Evolutionary conservation across 192 early-diverging fungal species (phyloP).

Genomic region (Coemansia sp.): DNA sequence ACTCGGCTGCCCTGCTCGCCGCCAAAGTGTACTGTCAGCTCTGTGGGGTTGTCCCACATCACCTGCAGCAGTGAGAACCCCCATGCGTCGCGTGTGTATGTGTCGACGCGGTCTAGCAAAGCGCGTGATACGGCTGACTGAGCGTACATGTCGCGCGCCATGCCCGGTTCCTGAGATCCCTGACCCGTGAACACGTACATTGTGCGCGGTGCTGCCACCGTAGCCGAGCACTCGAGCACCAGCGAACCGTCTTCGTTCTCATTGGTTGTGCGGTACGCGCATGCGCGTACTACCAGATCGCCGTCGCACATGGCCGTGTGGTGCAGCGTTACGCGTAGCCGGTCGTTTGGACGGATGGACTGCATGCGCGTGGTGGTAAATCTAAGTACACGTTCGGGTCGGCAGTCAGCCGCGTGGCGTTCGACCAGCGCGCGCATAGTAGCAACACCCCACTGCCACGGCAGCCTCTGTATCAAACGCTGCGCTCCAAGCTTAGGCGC

Average conservation of each 20-base stretch:
- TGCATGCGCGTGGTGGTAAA: constrained; percentile 74
- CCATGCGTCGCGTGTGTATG: constrained; percentile 78
- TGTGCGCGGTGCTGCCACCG: constrained; percentile 83
- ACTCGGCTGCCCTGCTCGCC: constrained; percentile 76
- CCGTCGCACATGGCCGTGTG: constrained; percentile 92
- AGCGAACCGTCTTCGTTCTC: constrained; percentile 48
- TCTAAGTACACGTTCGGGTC: constrained; percentile 71
- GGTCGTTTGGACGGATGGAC: constrained; percentile 79
- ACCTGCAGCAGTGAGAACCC: constrained; percentile 91
- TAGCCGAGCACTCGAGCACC: constrained; percentile 77
- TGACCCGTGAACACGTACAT: constrained; percentile 95
- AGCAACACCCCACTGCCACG: constrained; percentile 85
- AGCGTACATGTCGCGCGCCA: constrained; percentile 91
- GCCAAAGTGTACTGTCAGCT: constrained; percentile 89
- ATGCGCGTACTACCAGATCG: constrained; percentile 83
- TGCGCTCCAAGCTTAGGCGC: constrained; percentile 62
- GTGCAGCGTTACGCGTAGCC: constrained; percentile 73
- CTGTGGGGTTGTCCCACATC: constrained; percentile 80
- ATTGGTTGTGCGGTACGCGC: constrained; percentile 51
- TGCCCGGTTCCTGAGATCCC: constrained; percentile 91
- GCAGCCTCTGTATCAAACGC: constrained; percentile 51
- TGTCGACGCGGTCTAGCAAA: constrained; percentile 87
- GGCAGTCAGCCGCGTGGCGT: constrained; percentile 79
- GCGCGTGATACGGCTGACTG: constrained; percentile 74
- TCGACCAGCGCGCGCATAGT: constrained; percentile 87